Evolutionary conservation across 306 rosid species (phyloP).

Genomic region (Ceratonia siliqua): DNA sequence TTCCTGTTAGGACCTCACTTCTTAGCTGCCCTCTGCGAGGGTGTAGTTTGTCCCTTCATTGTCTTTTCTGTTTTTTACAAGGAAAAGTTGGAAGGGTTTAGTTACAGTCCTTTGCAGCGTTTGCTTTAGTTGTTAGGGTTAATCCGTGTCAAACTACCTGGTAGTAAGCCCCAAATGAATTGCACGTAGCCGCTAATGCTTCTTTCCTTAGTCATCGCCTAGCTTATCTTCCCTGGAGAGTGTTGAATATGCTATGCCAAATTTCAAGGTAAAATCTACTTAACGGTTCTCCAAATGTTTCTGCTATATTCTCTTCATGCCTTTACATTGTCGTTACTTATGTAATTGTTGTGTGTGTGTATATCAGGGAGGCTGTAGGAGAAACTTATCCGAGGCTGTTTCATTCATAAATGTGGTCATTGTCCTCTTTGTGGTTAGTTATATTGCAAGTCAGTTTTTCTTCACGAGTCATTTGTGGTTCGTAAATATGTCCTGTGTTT

Average conservation of each 20-base stretch:
- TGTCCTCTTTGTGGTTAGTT: constrained; percentile 3
- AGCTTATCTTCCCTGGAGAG: constrained; percentile 35
- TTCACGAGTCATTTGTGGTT: neutral
- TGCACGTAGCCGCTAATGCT: constrained; percentile 26
- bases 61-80: constrained; percentile 69
- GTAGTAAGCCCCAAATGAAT: constrained; percentile 17
- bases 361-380: constrained; percentile 50
- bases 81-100: constrained; percentile 64
- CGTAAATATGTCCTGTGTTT: neutral
- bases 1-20: constrained; percentile 31
- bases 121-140: constrained; percentile 36
- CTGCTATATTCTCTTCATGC: neutral
- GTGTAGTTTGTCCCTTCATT: constrained; percentile 38
- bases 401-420: constrained; percentile 12
- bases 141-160: constrained; percentile 32
- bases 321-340: neutral
- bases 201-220: constrained; percentile 30
- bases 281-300: neutral
- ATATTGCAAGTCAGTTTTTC: constrained; percentile 16
- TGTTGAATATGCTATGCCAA: constrained; percentile 49
- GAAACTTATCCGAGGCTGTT: constrained; percentile 22
- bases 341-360: constrained; percentile 3
- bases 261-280: constrained; percentile 46
- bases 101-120: constrained; percentile 38
- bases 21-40: constrained; percentile 39